A percentile compares a stretch with the other conserved stretches of the same genome.
These are phyloP conservation scores for Phytophthora macrochlamydospora DNA, from an alignment of 352 stramenopile species.

Conservation along the genomic window DNA sequence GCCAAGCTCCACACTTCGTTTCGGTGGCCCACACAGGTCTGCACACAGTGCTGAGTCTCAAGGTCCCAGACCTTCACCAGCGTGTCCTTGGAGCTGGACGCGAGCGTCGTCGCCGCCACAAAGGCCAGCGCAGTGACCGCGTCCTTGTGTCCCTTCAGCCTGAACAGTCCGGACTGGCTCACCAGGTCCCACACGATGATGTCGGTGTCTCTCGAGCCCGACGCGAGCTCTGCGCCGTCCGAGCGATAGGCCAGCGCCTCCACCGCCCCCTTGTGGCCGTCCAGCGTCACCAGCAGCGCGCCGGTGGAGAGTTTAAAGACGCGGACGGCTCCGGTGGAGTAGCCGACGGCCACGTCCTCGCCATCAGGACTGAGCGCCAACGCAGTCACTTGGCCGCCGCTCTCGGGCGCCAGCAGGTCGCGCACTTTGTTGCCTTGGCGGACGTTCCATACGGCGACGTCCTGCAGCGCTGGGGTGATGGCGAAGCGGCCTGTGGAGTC, in stretches of 20 bases:
- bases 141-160: slow-evolving; percentile 94
- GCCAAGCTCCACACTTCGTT: slow-evolving; percentile 93
- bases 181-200: slow-evolving; percentile 95
- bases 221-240: slow-evolving; percentile 83
- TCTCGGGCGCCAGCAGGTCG: slow-evolving; percentile 48
- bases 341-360: slow-evolving; percentile 77
- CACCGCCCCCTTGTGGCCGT: slow-evolving; percentile 88
- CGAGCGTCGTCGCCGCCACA: slow-evolving; percentile 53
- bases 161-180: slow-evolving; percentile 87
- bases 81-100: slow-evolving; percentile 93
- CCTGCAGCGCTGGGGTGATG: slow-evolving; percentile 89
- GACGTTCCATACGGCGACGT: slow-evolving; percentile 93
- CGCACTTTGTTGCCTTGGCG: slow-evolving; percentile 86
- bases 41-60: slow-evolving; percentile 93
- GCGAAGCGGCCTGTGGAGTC: slow-evolving; percentile 86
- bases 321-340: slow-evolving; percentile 81
- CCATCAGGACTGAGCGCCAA: slow-evolving; percentile 83
- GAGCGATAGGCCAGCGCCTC: slow-evolving; percentile 77
- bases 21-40: slow-evolving; percentile 93
- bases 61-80: slow-evolving; percentile 96
- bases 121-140: slow-evolving; percentile 92
- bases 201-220: slow-evolving; percentile 91
- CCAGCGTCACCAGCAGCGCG: slow-evolving; percentile 82
- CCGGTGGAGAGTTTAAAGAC: slow-evolving; percentile 84
- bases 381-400: slow-evolving; percentile 76